Evolutionary conservation across 805 yeast genomes (phyloP).

Genomic region (Danielozyma ontarioensis): DNA sequence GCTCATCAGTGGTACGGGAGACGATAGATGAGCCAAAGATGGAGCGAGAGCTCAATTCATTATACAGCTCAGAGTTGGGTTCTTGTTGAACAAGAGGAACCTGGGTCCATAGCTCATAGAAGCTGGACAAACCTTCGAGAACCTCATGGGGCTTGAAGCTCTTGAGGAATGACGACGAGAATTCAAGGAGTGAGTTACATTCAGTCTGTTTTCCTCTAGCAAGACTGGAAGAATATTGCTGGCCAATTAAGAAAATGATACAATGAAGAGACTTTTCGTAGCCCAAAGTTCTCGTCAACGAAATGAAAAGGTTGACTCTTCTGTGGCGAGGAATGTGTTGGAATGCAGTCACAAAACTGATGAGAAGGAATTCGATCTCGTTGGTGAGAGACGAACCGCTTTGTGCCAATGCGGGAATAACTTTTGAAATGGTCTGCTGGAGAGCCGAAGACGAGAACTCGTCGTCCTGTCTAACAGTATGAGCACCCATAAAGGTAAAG

Average conservation of each 20-base stretch:
- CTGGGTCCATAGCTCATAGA: conserved; percentile 46
- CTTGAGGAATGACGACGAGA: conserved; percentile 63
- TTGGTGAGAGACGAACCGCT: conserved; percentile 34
- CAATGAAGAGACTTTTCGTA: conserved; percentile 61
- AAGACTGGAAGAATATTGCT: conserved; percentile 55
- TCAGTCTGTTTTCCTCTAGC: conserved; percentile 59
- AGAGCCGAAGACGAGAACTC: conserved; percentile 90
- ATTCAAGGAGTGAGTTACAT: conserved; percentile 63
- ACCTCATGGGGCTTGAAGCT: conserved; percentile 67
- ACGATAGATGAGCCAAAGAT: conserved; percentile 60
- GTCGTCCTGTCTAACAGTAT: conserved; percentile 93
- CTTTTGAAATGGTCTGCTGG: conserved; percentile 83
- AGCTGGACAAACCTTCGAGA: conserved; percentile 48
- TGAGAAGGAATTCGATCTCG: conserved; percentile 77
- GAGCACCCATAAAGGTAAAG: conserved; percentile 98
- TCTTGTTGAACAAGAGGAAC: conserved; percentile 42
- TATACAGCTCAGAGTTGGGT: conserved; percentile 29
- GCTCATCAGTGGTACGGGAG: conserved; percentile 44
- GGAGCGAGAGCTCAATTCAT: conserved; percentile 45
- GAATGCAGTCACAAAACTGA: conserved; percentile 92
- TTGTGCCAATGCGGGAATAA: conserved; percentile 75
- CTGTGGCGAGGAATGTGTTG: conserved; percentile 96
- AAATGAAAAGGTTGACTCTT: conserved; percentile 76
- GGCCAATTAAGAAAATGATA: conserved; percentile 74
- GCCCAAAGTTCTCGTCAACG: conserved; percentile 74